These are phyloP conservation scores for Chaetomium sp. DNA, from an alignment of 2,329 filamentous ascomycete genomes.

Conservation along the genomic window DNA sequence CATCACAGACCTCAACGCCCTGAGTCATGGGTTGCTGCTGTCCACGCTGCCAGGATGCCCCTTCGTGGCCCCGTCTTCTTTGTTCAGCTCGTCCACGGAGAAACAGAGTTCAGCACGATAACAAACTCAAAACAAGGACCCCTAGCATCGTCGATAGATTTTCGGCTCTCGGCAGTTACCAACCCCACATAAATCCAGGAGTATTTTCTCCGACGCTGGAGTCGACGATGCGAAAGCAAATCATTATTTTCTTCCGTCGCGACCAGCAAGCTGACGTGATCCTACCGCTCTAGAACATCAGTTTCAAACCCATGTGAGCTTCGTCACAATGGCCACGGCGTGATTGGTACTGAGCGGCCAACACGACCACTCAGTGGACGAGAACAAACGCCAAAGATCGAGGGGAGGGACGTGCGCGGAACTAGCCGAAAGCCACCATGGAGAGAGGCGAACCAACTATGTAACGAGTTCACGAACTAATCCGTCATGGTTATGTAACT, in stretches of 20 bases:
- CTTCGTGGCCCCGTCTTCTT: too few relatives aligned
- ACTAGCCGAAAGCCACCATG: background rate
- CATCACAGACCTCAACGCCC: background rate
- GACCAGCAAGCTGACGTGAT: background rate
- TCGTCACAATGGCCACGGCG: background rate
- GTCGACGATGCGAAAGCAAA: background rate
- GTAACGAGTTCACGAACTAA: too few relatives aligned
- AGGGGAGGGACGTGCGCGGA: background rate
- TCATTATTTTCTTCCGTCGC: background rate
- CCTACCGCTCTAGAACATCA: background rate
- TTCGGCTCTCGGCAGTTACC: background rate
- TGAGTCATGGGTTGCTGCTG: background rate
- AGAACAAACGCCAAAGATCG: background rate
- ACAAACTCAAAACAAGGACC: background rate
- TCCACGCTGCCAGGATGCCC: too few relatives aligned
- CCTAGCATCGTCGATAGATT: background rate
- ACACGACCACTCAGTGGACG: background rate
- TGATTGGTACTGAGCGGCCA: too few relatives aligned
- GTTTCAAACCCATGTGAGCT: slow-evolving; percentile 15
- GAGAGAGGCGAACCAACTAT: background rate
- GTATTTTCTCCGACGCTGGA: background rate
- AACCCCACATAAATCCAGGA: background rate
- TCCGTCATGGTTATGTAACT: too few relatives aligned
- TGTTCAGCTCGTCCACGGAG: background rate
- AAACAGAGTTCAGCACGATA: background rate